Base-by-base conservation (phyloP, 1,284 basidiomycete species). In the Gymnopus androsaceus region DNA sequence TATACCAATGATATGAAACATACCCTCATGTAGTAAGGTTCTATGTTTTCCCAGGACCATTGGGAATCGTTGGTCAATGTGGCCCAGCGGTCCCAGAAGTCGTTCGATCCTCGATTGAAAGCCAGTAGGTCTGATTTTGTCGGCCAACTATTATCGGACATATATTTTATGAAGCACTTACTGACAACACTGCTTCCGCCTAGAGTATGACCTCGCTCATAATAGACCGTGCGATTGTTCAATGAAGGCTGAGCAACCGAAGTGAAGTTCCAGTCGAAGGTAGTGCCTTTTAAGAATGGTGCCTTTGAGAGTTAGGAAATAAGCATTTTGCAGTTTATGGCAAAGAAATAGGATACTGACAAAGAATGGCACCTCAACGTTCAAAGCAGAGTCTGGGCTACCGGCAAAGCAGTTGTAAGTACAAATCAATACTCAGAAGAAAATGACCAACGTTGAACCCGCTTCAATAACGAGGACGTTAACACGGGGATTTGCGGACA, bases 41-140 rank as follows among this genome's bases (percentile, higher is more conserved):
- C 41, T 3, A 69, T 21, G 2, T 45, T 58, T 17, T 66, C 50
- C 69, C 70, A 72, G 17, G 63, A 55, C 71, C 70, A 72, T 7
- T 63, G 63, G 12, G 46, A 9, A 57, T 72, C 69, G 3, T 60
- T 61, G 3, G 66, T 63, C 4, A 66, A 51, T 2, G 54, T 40
- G 0, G 69, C 68, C 47, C 54, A 63, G 12, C 61, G 61, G 40
- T 72, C 58, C 44, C 54, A 71, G 33, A 67, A 62, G 30, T 71
- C 67, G 8, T 57, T 49, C 3, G 70, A 67, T 5, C 68, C 69
- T 15, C 68, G 63, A n/a, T 59, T 67, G 51, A 64, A 71, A 27
- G 61, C 53, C 60, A 68, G 57, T 17, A 53, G 59, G 46, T 68
- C 67, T 71, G n/a, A 9, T 34, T 41, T 15, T 12, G 34, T 6